phyloP scores from a whole-genome alignment of 2,329 filamentous ascomycete genomes.

The Aureobasidium sp. region DNA sequence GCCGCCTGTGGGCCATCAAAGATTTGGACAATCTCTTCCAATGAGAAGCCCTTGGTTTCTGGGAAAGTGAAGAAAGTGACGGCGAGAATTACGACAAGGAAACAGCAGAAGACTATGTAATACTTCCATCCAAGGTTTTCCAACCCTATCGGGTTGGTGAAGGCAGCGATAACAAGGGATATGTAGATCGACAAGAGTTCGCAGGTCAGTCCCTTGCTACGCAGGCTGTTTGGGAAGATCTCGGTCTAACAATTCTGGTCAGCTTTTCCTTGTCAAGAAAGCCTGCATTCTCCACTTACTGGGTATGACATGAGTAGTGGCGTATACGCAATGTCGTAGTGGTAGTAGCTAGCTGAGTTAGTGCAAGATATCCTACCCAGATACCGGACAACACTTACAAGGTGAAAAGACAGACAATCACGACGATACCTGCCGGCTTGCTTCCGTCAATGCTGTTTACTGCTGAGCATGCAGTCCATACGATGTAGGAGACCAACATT shows the following conservation, averaged over 20 bases:
- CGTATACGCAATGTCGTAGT: conserved; percentile 31
- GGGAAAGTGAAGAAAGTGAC: conserved; percentile 27
- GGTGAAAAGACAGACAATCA: conserved; percentile 34
- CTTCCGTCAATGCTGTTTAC: conserved; percentile 40
- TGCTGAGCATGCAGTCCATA: conserved; percentile 29
- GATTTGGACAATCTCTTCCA: conserved; percentile 40
- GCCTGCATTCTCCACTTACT: neutral
- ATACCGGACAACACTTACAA: neutral
- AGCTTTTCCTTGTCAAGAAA: neutral
- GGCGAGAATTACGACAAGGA: conserved; percentile 28
- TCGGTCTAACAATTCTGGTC: conserved; percentile 17
- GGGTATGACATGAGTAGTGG: conserved; percentile 24
- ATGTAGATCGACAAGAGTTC: conserved; percentile 21
- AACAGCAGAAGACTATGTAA: conserved; percentile 30
- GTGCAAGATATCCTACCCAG: conserved; percentile 21
- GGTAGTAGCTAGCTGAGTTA: conserved; percentile 34
- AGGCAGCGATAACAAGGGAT: conserved; percentile 23
- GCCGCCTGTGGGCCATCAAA: conserved; percentile 29
- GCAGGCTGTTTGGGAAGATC: conserved; percentile 23
- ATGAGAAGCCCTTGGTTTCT: conserved; percentile 24
- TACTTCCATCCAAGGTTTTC: conserved; percentile 26
- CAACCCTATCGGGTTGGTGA: conserved; percentile 34
- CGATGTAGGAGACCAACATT: conserved; percentile 29
- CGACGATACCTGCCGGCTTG: conserved; percentile 26
- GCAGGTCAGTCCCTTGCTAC: conserved; percentile 15